Base-by-base conservation (phyloP, 768 basidiomycete genomes). In the Phaeolepiota aurea region DNA sequence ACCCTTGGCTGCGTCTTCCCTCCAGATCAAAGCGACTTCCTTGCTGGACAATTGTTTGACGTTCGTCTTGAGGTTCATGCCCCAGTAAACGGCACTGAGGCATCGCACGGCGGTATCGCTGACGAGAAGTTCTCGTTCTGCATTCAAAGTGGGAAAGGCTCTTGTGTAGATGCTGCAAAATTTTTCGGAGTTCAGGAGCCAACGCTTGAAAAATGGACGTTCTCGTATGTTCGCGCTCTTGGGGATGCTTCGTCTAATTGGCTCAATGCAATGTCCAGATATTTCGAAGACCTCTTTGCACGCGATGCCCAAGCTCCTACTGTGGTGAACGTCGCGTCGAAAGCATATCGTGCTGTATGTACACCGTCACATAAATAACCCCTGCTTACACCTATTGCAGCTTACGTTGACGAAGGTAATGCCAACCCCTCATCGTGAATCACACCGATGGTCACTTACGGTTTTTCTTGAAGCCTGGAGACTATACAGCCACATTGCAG, bases 251-350 rank as follows among this genome's bases (percentile, higher is more conserved):
- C 30, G 13, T 19, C 31, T 40, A 12, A 3, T 32, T 20, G 12
- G 16, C 23, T 20, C 35, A n/a, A 36, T 34, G 14, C 12, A 28
- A 20, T 33, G 19, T 18, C 4, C 36, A 68, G 66, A 11, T 68
- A 65, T 48, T 68, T 51, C 36, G 68, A 69, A 47, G 68, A 69
- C 45, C 53, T 69, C n/a, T 68, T 66, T 38, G 64, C 66, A 0
- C 50, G 53, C 37, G 66, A 68, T 50, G 63, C 61, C 16, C 52
- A 51, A 2, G 43, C 51, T 9, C 43, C 58, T 2, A 61, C 58
- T 19, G 12, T 50, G 2, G 66, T 68, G 23, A 68, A 68, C 36
- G 68, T 66, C 37, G 65, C 65, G 3, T 59, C 68, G 11, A 69
- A 67, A 47, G 64, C 62, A 1, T 68, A 63, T 37, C 68, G 65